Base-by-base conservation (phyloP, 2,329 filamentous ascomycete species). In the Phyllosticta citrichinensis region DNA sequence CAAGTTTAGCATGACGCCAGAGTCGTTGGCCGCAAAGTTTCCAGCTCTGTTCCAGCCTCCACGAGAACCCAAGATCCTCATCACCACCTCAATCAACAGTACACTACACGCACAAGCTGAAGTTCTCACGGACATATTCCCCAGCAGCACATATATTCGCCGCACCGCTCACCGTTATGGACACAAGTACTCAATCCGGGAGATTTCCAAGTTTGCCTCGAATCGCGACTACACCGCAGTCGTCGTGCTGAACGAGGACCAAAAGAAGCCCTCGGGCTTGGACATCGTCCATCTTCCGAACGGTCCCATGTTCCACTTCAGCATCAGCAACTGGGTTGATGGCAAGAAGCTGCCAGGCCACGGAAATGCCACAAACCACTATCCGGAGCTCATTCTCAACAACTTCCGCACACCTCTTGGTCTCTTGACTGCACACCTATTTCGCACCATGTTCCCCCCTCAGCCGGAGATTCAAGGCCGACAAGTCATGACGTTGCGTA, bases 351-450 rank as follows among this genome's bases (percentile, higher is more conserved):
- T 99, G 14, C 91, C 91, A 0, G 92, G 93, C 1, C 93, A 99
- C 72, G 94, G 85, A 75, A 93, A 92, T 66, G 84, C 91, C 0
- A 97, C 93, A 1, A 88, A 89, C 56, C 92, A 97, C 76, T 91
- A 90, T 70, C 91, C 92, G 0, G 93, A 97, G 75, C 80, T 97
- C 27, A 82, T 96, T 40, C 81, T 97, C 57, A 97, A 97, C 75
- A 93, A 94, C 72, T 99, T 99, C 80, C 88, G 89, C 68, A 99
- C 94, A 0, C 91, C 93, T 0, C 81, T 99, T 1, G 94, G 94
- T 76, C 80, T 96, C 10, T 79, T 97, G 50, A 91, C 92, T 0
- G 93, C 92, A 9, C 70, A 91, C 68, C 79, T 97, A 1, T 94
- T 99, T 77, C 83, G 87, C 64, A 85, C 82, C 0, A 75, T 95